Base-by-base conservation (phyloP, 768 basidiomycete species). In the Leccinum barrowsii region DNA sequence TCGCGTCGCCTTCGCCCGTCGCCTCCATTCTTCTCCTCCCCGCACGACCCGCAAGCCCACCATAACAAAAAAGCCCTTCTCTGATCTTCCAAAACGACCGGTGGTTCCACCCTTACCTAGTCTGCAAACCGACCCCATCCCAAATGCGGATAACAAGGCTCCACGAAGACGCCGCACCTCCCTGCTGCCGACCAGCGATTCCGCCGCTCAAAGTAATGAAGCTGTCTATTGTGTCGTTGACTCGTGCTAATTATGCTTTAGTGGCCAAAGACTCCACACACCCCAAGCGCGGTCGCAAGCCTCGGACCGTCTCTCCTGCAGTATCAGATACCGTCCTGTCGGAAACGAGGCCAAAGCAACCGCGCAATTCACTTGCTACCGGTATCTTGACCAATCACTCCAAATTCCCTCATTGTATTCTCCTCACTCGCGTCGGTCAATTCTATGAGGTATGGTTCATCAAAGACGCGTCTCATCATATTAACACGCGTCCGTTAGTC, bases 361-460 rank as follows among this genome's bases (percentile, higher is more conserved):
- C 80, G 2, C 74, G 69, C 42, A 84, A 78, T 24, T 73, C 79
- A 50, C 80, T 96, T 21, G 88, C 92, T 3, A 78, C 70, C 47
- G 87, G 86, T 62, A 87, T 98, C 32, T 77, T 83, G 61, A 73
- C 81, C 24, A 93, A 97, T 67, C 78, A 90, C 19, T 75, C 77
- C 42, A 82, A 76, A 50, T 97, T 93, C 67, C 90, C 95, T 21
- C 90, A 94, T 65, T 95, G 94, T 68, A 80, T 97, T 28, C 78
- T 98, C 24, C 80, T 98, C 17, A 98, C 94, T 7, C 84, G 92
- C 54, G 94, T 98, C 11, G 95, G 95, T 13, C 88, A 93, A 65
- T 98, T 98, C 72, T 98, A 96, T 68, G 95, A 98, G 82, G 95
- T 92, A 70, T 42, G 76, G 21, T 7, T 2, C 50, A 55, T 47